Conservation (phyloP, 495 filamentous ascomycete species). For the Hypoxylon perforatum region DNA sequence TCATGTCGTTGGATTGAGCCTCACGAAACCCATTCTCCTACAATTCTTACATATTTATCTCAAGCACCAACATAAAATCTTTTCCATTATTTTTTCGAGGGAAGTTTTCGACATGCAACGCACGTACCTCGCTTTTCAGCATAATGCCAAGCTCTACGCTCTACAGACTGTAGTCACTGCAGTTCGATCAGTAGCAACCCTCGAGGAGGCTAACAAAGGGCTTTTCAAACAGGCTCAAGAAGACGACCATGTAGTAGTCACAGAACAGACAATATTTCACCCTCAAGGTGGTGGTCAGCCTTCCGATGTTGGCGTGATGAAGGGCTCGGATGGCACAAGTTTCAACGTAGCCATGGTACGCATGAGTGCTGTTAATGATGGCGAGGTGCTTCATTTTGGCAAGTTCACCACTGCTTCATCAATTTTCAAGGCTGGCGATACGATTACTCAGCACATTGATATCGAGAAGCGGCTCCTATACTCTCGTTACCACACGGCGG, state of each 20-base stretch:
- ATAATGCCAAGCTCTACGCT: slow-evolving; percentile 61
- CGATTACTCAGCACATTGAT: slow-evolving; percentile 64
- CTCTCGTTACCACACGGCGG: slow-evolving; percentile 72
- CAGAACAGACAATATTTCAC: slow-evolving; percentile 72
- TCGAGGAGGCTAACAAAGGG: slow-evolving; percentile 57
- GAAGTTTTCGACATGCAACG: slow-evolving; percentile 45
- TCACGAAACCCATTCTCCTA: background rate
- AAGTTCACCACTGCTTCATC: slow-evolving; percentile 49
- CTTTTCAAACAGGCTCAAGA: slow-evolving; percentile 63
- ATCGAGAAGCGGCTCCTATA: slow-evolving; percentile 63
- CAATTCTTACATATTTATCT: background rate
- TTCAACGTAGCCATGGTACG: slow-evolving; percentile 66
- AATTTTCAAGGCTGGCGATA: slow-evolving; percentile 50
- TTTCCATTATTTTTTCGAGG: background rate
- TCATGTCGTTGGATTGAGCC: slow-evolving; percentile 5
- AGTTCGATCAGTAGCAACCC: slow-evolving; percentile 56
- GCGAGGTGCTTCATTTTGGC: slow-evolving; percentile 69
- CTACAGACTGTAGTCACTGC: slow-evolving; percentile 57
- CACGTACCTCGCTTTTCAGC: slow-evolving; percentile 66
- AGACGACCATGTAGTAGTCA: slow-evolving; percentile 63
- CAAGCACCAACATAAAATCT: background rate
- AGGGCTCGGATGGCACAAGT: slow-evolving; percentile 28
- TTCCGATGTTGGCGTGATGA: slow-evolving; percentile 67
- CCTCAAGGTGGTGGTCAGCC: slow-evolving; percentile 75
- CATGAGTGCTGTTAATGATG: slow-evolving; percentile 53